Percentiles rank a stretch among this genome's conserved stretches.
Evolutionary conservation across 768 basidiomycete species (phyloP).

Genomic region (Termitomyces sp.): DNA sequence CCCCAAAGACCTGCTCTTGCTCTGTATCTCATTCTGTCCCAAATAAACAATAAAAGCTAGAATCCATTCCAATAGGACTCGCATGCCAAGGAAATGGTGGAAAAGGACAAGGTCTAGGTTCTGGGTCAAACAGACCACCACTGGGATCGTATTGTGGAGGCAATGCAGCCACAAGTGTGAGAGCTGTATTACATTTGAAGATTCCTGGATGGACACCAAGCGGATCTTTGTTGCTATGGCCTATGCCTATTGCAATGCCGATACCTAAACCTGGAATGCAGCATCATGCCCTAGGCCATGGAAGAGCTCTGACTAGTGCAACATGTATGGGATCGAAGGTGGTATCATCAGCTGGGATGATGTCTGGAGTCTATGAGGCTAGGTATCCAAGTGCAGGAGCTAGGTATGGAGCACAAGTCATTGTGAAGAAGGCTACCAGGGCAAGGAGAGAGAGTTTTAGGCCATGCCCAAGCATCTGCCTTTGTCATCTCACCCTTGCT

Average conservation of each 20-base stretch:
- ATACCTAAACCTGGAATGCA: conserved; percentile 47
- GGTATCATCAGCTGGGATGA: conserved; percentile 15
- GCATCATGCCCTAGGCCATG: conserved; percentile 55
- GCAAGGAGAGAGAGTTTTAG: conserved; percentile 77
- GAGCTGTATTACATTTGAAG: conserved; percentile 48
- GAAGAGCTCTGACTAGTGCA: conserved; percentile 36
- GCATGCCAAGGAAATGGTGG: conserved; percentile 16
- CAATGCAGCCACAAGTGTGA: conserved; percentile 24
- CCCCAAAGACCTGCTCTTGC: conserved; percentile 51
- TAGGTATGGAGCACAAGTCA: conserved; percentile 19
- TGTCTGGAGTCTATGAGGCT: conserved; percentile 21
- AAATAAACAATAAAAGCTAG: conserved; percentile 61
- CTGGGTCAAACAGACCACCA: conserved; percentile 27
- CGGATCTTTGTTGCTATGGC: conserved; percentile 31
- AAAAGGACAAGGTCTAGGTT: conserved; percentile 18
- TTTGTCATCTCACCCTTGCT: too few species aligned
- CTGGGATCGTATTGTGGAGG: conserved; percentile 38
- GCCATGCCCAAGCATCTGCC: conserved; percentile 71
- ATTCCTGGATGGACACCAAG: conserved; percentile 36
- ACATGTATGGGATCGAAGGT: conserved; percentile 17
- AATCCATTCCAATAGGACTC: conserved; percentile 22
- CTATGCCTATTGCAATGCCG: conserved; percentile 39
- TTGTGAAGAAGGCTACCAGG: conserved; percentile 46
- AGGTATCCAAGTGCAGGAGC: conserved; percentile 18
- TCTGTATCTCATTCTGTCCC: conserved; percentile 49